phyloP scores from a whole-genome alignment of 1,284 basidiomycete genomes.

The Tylopilus orsonianus region DNA sequence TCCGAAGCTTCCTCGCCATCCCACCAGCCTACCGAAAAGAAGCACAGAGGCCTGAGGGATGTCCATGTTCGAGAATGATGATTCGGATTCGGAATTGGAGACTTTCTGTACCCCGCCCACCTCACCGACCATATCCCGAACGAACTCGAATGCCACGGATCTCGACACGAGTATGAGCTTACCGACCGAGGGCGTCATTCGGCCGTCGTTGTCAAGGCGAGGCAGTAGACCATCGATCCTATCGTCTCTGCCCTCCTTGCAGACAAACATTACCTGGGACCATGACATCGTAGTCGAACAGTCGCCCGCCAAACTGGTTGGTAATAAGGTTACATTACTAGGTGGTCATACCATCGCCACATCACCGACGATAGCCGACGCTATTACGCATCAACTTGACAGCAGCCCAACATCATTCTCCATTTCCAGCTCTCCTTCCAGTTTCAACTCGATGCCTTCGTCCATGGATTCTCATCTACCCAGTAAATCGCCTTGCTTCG shows the following conservation, averaged over 20 bases:
- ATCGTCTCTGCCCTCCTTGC: conserved; percentile 38
- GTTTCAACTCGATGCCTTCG: conserved; percentile 33
- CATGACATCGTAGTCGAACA: conserved; percentile 46
- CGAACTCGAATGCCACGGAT: conserved; percentile 23
- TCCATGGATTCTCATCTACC: conserved; percentile 34
- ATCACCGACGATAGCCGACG: conserved; percentile 29
- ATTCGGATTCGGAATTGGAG: conserved; percentile 28
- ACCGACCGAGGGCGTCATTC: conserved; percentile 30
- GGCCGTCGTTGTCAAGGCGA: conserved; percentile 48
- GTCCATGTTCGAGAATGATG: conserved; percentile 29
- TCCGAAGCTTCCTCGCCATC: conserved; percentile 13
- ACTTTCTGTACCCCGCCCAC: conserved; percentile 64
- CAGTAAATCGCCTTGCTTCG: conserved; percentile 78
- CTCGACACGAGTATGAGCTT: conserved; percentile 31
- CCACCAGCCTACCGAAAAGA: conserved; percentile 11
- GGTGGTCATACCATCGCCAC: conserved; percentile 16
- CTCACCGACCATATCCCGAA: conserved; percentile 41
- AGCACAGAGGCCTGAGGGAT: conserved; percentile 19
- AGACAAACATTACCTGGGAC: conserved; percentile 47
- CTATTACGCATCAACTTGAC: conserved; percentile 20
- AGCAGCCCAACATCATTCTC: conserved; percentile 17
- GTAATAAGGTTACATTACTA: conserved; percentile 17
- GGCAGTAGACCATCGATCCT: conserved; percentile 40
- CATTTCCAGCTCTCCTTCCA: conserved; percentile 33
- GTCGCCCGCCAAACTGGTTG: conserved; percentile 23